phyloP scores from a whole-genome alignment of 176 grass and related monocot species.

The Aegilops tauschii region DNA sequence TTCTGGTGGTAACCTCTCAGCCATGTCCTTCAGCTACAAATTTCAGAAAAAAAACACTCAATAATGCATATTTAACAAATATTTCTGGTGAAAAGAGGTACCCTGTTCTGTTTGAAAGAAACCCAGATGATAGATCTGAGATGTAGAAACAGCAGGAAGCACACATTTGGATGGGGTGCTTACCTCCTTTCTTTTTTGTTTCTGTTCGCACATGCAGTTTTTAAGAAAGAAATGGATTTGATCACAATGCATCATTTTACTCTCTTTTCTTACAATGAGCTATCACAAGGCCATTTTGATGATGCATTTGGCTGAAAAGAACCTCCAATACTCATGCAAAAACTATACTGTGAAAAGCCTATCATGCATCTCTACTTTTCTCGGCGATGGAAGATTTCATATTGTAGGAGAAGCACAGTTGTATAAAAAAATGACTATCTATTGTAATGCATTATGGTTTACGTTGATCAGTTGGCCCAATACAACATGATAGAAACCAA shows the following conservation, averaged over 20 bases:
- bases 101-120: background rate
- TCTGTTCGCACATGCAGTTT: background rate
- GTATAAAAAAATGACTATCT: background rate
- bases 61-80: constrained; percentile 1
- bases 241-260: background rate
- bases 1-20: constrained; percentile 69
- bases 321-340: background rate
- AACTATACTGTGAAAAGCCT: background rate
- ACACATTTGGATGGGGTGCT: background rate
- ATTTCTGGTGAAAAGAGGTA: background rate
- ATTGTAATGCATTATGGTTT: background rate
- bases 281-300: background rate
- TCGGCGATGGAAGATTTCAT: background rate
- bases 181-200: background rate
- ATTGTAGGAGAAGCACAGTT: background rate
- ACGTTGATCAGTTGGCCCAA: background rate
- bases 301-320: background rate
- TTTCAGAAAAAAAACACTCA: background rate
- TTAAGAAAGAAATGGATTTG: background rate
- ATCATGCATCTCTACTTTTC: background rate
- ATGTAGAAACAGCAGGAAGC: background rate
- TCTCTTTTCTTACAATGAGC: background rate
- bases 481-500: background rate
- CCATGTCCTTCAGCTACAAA: constrained; percentile 81
- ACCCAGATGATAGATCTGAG: background rate